phyloP scores from a whole-genome alignment of 2,329 filamentous ascomycete genomes.

The Microcyclosporella mali region DNA sequence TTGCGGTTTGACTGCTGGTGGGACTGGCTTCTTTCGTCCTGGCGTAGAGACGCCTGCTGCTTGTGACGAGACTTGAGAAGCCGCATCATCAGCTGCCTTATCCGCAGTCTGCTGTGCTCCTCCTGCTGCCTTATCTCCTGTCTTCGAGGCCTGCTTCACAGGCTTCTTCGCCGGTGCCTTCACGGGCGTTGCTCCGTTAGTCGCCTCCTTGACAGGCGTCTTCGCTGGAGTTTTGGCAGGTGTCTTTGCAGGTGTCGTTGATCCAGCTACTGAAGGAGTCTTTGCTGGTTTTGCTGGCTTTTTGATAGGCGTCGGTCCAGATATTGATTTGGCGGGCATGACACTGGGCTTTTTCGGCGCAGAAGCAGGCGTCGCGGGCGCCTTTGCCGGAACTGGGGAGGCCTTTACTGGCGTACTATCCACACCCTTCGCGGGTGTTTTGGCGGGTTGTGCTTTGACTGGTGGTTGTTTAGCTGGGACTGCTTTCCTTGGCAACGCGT shows the following conservation, averaged over 20 bases:
- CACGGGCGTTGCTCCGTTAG: constrained; percentile 8
- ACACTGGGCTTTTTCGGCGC: constrained; percentile 16
- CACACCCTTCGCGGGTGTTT: constrained; percentile 11
- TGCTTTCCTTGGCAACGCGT: constrained; percentile 25
- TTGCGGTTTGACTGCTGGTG: constrained; percentile 14
- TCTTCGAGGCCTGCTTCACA: constrained; percentile 14
- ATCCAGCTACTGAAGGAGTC: constrained; percentile 1
- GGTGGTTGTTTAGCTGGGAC: constrained; percentile 13
- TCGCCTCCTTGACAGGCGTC: constrained; percentile 8
- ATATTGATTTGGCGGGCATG: constrained; percentile 13
- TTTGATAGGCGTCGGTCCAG: constrained; percentile 12
- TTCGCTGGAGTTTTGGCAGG: constrained; percentile 14
- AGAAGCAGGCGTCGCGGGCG: constrained; percentile 15
- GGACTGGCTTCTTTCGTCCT: constrained; percentile 15
- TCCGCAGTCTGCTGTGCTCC: constrained; percentile 5
- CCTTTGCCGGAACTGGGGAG: constrained; percentile 17
- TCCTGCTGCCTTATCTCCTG: constrained; percentile 11
- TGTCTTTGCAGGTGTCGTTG: constrained; percentile 12
- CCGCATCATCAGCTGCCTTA: no score
- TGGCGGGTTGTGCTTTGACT: constrained; percentile 12
- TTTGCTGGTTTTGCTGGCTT: constrained; percentile 12
- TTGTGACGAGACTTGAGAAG: constrained; percentile 6
- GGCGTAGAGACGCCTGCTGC: constrained; percentile 3
- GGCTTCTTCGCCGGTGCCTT: constrained; percentile 20
- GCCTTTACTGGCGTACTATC: constrained; percentile 12